Base-by-base conservation (phyloP, 139 green algal genomes). In the Chlamydomonas sp. region DNA sequence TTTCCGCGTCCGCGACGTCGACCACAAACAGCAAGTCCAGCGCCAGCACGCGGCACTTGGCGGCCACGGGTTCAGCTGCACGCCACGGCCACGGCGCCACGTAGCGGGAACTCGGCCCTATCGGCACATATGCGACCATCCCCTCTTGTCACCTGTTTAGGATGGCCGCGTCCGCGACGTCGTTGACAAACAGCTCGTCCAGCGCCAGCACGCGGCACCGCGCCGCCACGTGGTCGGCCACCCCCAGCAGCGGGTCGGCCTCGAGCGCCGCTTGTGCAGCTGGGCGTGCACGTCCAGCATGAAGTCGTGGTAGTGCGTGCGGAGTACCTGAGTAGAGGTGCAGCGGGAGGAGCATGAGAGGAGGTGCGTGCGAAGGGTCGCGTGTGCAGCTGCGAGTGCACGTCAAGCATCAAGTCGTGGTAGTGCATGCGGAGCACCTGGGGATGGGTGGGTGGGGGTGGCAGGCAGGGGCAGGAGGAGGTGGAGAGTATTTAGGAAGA, bases 271-370 rank as follows among this genome's bases (percentile, higher is more conserved):
- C 16, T 91, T 63, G 6, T 71, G 82, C 71, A 86, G 60, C 60
- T 71, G 61, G 3, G 60, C 59, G 69, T 86, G 82, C 59, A 86
- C 81, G 18, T 98, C 95, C 77, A 99, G 91, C 98, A 99, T 99
- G 94, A 99, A 99, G 89, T 99, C 97, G 79, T 99, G 98, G 91
- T 98, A 99, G 91, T 99, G 97, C 1, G 92, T 96, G 60, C 98
- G 94, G 77, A 89, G 74, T 31, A 96, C 86, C 95, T 97, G 91
- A 82, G 72, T 14, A 49, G 31, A 49, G 31, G 31, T 49, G 31
- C 31, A 49, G 31, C 31, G 31, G 31, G 31, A 49, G 31, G 31
- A 49, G 31, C 31, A 49, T 49, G 31, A 49, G 31, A 49, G 31
- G 31, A 49, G 31, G 31, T 49, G 31, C 31, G 31, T 49, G 31